Evolutionary conservation across 768 basidiomycete genomes (phyloP).

Genomic region (Tubosaeta brunneosetosa): DNA sequence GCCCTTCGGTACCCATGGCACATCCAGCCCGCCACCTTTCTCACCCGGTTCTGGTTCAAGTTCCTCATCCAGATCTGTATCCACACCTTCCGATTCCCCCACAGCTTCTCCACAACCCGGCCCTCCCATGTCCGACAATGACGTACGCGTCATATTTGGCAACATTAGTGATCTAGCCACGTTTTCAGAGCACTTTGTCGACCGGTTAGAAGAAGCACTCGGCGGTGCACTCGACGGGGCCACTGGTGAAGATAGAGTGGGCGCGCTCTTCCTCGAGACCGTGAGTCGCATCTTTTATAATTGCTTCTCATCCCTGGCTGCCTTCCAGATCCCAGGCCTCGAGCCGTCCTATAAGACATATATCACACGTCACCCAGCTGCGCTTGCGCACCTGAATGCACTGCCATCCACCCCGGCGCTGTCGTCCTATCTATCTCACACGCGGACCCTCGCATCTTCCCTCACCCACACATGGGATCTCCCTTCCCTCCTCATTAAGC

Average conservation of each 20-base stretch:
- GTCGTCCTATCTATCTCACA: slow-evolving; percentile 58
- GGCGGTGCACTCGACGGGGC: slow-evolving; percentile 60
- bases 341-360: slow-evolving; percentile 74
- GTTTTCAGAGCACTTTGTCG: slow-evolving; percentile 64
- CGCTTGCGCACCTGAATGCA: slow-evolving; percentile 60
- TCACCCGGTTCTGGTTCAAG: slow-evolving; percentile 33
- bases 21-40: slow-evolving; percentile 24
- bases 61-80: slow-evolving; percentile 38
- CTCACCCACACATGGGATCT: slow-evolving; percentile 91
- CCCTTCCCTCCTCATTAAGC: slow-evolving; percentile 91
- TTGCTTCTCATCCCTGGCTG: slow-evolving; percentile 2
- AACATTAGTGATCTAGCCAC: slow-evolving; percentile 73
- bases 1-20: slow-evolving; percentile 30
- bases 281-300: too few relatives aligned
- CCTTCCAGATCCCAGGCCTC: slow-evolving; percentile 56
- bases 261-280: slow-evolving; percentile 61
- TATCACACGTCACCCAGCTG: slow-evolving; percentile 74
- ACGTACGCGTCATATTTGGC: slow-evolving; percentile 67
- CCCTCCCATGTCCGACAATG: slow-evolving; percentile 67
- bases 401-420: slow-evolving; percentile 46
- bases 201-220: slow-evolving; percentile 60
- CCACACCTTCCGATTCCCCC: slow-evolving; percentile 46
- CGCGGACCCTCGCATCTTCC: slow-evolving; percentile 59
- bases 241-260: slow-evolving; percentile 66
- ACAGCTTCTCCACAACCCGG: slow-evolving; percentile 45